phyloP scores from a whole-genome alignment of 1,139 yeast species.

The Saccharomyces pastorianus region DNA sequence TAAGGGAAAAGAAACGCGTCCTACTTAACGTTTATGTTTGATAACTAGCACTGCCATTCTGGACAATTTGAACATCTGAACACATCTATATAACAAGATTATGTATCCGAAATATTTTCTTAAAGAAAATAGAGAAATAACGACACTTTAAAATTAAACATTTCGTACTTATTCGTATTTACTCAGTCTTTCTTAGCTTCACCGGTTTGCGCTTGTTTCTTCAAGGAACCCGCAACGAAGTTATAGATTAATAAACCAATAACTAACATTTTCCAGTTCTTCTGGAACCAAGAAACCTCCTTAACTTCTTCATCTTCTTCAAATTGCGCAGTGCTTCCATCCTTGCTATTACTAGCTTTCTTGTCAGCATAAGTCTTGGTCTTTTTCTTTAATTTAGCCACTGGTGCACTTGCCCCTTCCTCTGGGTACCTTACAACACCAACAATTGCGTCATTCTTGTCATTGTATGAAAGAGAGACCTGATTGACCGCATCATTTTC shows the following conservation, averaged over 20 bases:
- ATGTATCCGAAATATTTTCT: background rate
- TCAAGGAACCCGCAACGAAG: slow-evolving; percentile 5
- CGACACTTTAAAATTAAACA: background rate
- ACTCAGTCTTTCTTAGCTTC: background rate
- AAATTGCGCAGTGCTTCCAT: slow-evolving; percentile 16
- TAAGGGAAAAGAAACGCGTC: background rate
- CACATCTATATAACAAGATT: background rate
- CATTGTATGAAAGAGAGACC: slow-evolving; percentile 13
- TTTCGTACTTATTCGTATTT: background rate
- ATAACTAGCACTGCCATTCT: background rate
- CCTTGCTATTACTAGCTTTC: slow-evolving; percentile 15
- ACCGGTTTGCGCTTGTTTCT: background rate
- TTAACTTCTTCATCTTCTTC: slow-evolving; percentile 17
- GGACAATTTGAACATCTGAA: background rate
- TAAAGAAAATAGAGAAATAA: background rate
- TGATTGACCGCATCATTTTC: slow-evolving; percentile 6
- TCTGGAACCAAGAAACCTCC: slow-evolving; percentile 22
- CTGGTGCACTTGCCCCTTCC: slow-evolving; percentile 19
- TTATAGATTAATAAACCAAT: slow-evolving; percentile 24
- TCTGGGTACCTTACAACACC: slow-evolving; percentile 13
- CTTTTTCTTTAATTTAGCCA: slow-evolving; percentile 20
- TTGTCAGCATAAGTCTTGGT: slow-evolving; percentile 30
- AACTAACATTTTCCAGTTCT: slow-evolving; percentile 27
- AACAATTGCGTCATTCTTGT: slow-evolving; percentile 12
- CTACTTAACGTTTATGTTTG: background rate